These are phyloP conservation scores for Cryptosporidium tyzzeri DNA, from an alignment of 169 alveolate genomes.

Conservation along the genomic window DNA sequence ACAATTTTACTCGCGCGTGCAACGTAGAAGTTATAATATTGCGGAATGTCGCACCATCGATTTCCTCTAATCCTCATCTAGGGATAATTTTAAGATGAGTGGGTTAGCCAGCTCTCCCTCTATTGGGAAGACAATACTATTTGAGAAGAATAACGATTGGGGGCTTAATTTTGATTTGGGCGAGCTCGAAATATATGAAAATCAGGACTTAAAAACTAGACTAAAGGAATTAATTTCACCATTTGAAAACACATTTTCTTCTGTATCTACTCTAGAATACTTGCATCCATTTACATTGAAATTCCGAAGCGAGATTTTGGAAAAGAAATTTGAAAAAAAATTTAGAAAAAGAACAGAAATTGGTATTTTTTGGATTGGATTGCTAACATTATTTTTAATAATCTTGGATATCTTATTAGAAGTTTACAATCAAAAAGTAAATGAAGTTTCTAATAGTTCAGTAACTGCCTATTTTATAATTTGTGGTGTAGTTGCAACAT, in stretches of 20 bases:
- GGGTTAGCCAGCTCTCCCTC: constrained; percentile 67
- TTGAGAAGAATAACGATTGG: constrained; percentile 30
- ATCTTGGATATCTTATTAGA: constrained; percentile 47
- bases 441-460: constrained; percentile 32
- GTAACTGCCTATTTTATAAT: constrained; percentile 47
- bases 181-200: constrained; percentile 31
- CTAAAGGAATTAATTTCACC: constrained; percentile 61
- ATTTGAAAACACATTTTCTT: constrained; percentile 32
- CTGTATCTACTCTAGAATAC: constrained; percentile 61
- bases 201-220: constrained; percentile 14
- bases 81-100: constrained; percentile 51
- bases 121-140: constrained; percentile 48
- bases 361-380: constrained; percentile 71
- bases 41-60: constrained; percentile 77
- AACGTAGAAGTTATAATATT: constrained; percentile 30
- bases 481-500: constrained; percentile 65
- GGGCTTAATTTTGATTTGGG: constrained; percentile 37
- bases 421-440: constrained; percentile 17
- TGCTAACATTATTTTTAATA: constrained; percentile 31
- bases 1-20: constrained; percentile 74
- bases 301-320: constrained; percentile 59
- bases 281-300: constrained; percentile 64
- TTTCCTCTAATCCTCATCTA: constrained; percentile 49
- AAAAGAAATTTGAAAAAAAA: constrained; percentile 38
- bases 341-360: constrained; percentile 61